These are phyloP conservation scores for Guyanaporus albipodus DNA, from an alignment of 768 basidiomycete genomes.

Conservation along the genomic window DNA sequence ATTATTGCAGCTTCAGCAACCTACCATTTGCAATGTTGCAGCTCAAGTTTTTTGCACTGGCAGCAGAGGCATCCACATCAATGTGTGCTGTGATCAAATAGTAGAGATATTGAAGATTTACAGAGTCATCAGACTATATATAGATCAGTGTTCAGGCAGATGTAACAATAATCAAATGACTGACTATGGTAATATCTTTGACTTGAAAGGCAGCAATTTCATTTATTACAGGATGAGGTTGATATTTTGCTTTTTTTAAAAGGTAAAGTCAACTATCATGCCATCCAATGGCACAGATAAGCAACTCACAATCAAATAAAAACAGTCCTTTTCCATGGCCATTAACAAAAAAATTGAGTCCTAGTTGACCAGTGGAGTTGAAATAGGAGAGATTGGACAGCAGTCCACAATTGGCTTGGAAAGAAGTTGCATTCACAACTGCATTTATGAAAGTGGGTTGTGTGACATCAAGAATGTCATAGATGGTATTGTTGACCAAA, in stretches of 20 bases:
- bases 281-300: not conserved
- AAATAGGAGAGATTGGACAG: conserved; percentile 3
- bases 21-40: not conserved
- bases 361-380: not conserved
- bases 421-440: conserved; percentile 12
- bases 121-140: not conserved
- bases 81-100: conserved; percentile 11
- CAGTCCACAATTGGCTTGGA: conserved; percentile 8
- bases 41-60: not conserved
- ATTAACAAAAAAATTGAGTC: not conserved
- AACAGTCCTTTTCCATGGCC: not conserved
- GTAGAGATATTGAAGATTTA: not conserved
- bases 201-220: not conserved
- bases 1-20: no score
- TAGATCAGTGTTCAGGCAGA: not conserved
- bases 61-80: not conserved
- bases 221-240: not conserved
- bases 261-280: not conserved
- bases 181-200: no score
- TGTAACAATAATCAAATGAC: not conserved
- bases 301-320: not conserved
- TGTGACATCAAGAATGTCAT: conserved; percentile 4
- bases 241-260: not conserved
- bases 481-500: conserved; percentile 10
- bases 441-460: not conserved